A percentile compares a stretch with the other conserved stretches of the same genome.
phyloP scores from a whole-genome alignment of 495 filamentous ascomycete species.

The Thermothielavioides terrestris region DNA sequence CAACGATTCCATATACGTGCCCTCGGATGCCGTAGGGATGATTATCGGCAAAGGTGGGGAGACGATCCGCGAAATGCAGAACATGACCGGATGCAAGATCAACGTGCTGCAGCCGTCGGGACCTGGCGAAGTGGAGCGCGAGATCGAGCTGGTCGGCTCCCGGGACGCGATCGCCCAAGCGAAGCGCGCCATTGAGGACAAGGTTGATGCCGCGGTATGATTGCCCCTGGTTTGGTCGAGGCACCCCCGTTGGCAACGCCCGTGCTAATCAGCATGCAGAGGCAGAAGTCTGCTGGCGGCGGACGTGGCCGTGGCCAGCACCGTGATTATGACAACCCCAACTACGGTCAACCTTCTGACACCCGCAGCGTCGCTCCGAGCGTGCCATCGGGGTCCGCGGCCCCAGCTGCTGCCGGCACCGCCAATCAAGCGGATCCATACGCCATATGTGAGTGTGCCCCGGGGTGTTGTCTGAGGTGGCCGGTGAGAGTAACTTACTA shows the following conservation, averaged over 20 bases:
- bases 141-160: slow-evolving; percentile 70
- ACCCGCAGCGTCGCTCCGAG: slow-evolving; percentile 17
- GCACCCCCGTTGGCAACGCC: background rate
- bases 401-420: slow-evolving; percentile 14
- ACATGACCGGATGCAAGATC: slow-evolving; percentile 75
- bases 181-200: slow-evolving; percentile 71
- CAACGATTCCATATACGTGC: slow-evolving; percentile 70
- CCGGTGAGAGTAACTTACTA: slow-evolving; percentile 8
- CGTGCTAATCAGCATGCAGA: slow-evolving; percentile 28
- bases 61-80: slow-evolving; percentile 81
- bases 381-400: slow-evolving; percentile 14
- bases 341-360: slow-evolving; percentile 29
- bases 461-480: background rate
- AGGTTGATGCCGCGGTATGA: slow-evolving; percentile 74
- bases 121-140: slow-evolving; percentile 60
- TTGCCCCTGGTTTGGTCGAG: slow-evolving; percentile 8
- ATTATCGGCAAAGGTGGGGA: slow-evolving; percentile 84
- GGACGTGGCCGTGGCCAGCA: slow-evolving; percentile 35
- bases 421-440: slow-evolving; percentile 21
- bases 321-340: slow-evolving; percentile 38
- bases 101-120: slow-evolving; percentile 69
- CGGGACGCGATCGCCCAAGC: slow-evolving; percentile 63
- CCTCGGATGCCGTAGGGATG: slow-evolving; percentile 82
- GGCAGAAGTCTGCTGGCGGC: slow-evolving; percentile 45
- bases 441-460: slow-evolving; percentile 23